Percentiles rank a stretch among this genome's conserved stretches.
Conservation (phyloP, 2,329 filamentous ascomycete species). For the Aspergillus fijiensis region DNA sequence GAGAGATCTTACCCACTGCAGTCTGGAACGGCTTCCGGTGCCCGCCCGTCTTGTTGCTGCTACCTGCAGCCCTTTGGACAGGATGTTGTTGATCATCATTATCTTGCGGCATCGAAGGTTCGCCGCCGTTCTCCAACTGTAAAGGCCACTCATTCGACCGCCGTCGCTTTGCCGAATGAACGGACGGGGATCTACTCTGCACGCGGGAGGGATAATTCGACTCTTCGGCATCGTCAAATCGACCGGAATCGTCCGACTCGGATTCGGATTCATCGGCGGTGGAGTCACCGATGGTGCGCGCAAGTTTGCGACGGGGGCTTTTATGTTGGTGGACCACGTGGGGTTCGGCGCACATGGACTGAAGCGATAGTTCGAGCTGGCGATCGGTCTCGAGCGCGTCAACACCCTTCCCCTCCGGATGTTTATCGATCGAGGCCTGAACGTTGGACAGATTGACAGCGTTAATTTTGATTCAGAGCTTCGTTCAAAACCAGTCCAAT, state of each 20-base stretch:
- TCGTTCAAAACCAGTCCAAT: not conserved
- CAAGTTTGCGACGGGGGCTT: conserved; percentile 31
- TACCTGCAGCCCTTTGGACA: not conserved
- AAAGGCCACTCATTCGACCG: conserved; percentile 48
- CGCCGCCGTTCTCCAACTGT: conserved; percentile 15
- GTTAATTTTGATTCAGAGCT: not conserved
- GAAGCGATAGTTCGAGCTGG: conserved; percentile 25
- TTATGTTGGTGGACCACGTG: conserved; percentile 12
- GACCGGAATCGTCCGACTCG: conserved; percentile 35
- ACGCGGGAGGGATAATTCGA: conserved; percentile 10
- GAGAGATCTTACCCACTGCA: conserved; percentile 12
- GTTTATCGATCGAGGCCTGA: conserved; percentile 14
- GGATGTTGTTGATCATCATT: not conserved
- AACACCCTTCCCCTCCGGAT: conserved; percentile 11
- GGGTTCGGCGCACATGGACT: conserved; percentile 16
- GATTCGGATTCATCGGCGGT: conserved; percentile 20
- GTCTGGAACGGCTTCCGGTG: conserved; percentile 18
- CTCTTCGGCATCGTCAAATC: conserved; percentile 39
- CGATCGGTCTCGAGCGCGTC: conserved; percentile 23
- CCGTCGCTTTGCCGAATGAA: conserved; percentile 43
- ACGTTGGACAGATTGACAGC: not conserved
- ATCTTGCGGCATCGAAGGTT: conserved; percentile 11
- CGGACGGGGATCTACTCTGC: conserved; percentile 24
- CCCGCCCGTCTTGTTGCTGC: conserved; percentile 11
- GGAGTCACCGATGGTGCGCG: conserved; percentile 22